Base-by-base conservation (phyloP, 257 asterid species). In the Solanum neorickii region DNA sequence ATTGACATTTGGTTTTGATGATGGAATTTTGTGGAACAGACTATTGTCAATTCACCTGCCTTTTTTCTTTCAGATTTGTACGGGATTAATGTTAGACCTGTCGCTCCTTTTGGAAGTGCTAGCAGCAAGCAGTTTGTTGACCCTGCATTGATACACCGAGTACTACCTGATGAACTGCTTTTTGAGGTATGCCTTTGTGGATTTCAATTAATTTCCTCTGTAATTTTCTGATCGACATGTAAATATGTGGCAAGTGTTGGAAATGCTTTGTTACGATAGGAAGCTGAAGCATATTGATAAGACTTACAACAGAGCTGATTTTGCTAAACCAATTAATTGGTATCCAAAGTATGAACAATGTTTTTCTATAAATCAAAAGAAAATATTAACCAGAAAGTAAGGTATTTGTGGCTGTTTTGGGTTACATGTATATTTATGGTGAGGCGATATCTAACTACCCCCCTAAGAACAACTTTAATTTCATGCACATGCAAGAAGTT, bases 101-200 rank as follows among this genome's bases (percentile, higher is more conserved):
- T 95, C 83, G 89, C 98, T 70, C 98, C 98, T 77, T 95, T 92
- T 82, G 91, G 93, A 88, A 94, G 97, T 83, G 89, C 92, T 92
- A 93, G 95, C 87, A 90, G 94, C 87, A 94, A 89, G 74, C 91
- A 91, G 9, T 89, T 16, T 86, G 92, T 92, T 86, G 99, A 97
- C 85, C 90, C 94, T 44, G 93, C 98, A 2, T 92, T 94, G 84
- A 91, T 97, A 82, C 98, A 97, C 89, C 95, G 94, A 41, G 68
- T 70, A 85, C 91, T 97, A 90, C 99, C 99, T 23, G 99, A 97
- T 86, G 99, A 97, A 94, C 92, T 95, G 87, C 94, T 97, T 88
- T 93, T 91, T 73, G 99, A 96, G 96, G 99, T 96, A 91, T 65
- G 89, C 62, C 88, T 69, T 21, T 12, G 72, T 69, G 27, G 23